Evolutionary conservation across 1,139 yeast species (phyloP).

Genomic region (Taiozyma onychis): DNA sequence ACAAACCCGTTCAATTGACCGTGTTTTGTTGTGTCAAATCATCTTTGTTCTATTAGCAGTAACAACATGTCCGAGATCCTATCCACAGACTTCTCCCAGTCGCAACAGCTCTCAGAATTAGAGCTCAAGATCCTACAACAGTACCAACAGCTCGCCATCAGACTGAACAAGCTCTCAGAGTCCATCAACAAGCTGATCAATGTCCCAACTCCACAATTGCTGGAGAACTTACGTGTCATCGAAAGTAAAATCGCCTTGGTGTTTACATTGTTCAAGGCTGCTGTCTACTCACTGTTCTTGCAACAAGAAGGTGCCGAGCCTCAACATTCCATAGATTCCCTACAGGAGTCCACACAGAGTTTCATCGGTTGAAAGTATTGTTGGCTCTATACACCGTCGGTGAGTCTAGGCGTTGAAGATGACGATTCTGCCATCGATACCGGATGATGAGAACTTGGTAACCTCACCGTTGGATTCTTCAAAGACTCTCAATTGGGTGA

Average conservation of each 20-base stretch:
- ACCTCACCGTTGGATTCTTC: slow-evolving; percentile 35
- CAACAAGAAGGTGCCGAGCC: slow-evolving; percentile 31
- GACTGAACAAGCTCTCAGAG: slow-evolving; percentile 26
- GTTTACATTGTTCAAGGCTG: slow-evolving; percentile 62
- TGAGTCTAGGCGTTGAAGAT: slow-evolving; percentile 33
- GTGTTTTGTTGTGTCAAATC: too few relatives aligned
- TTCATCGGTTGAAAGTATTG: slow-evolving; percentile 5
- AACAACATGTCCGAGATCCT: not conserved
- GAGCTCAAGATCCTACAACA: slow-evolving; percentile 40
- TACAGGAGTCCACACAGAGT: slow-evolving; percentile 19
- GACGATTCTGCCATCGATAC: slow-evolving; percentile 89
- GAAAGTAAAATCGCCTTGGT: slow-evolving; percentile 62
- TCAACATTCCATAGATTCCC: slow-evolving; percentile 10
- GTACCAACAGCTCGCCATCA: slow-evolving; percentile 42
- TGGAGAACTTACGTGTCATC: slow-evolving; percentile 47
- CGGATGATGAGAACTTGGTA: slow-evolving; percentile 60
- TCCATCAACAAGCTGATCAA: slow-evolving; percentile 15
- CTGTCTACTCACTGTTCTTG: slow-evolving; percentile 53
- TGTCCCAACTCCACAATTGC: slow-evolving; percentile 27
- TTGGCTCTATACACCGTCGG: not conserved
- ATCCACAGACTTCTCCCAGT: slow-evolving; percentile 28
- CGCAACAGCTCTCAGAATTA: slow-evolving; percentile 31
- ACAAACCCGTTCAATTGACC: too few relatives aligned
- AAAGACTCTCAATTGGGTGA: slow-evolving; percentile 57
- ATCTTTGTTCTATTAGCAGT: too few relatives aligned